Percentiles rank a stretch among this genome's conserved stretches.
Evolutionary conservation across 2,329 filamentous ascomycete genomes (phyloP).

Genomic region (Aspergillus texensis): DNA sequence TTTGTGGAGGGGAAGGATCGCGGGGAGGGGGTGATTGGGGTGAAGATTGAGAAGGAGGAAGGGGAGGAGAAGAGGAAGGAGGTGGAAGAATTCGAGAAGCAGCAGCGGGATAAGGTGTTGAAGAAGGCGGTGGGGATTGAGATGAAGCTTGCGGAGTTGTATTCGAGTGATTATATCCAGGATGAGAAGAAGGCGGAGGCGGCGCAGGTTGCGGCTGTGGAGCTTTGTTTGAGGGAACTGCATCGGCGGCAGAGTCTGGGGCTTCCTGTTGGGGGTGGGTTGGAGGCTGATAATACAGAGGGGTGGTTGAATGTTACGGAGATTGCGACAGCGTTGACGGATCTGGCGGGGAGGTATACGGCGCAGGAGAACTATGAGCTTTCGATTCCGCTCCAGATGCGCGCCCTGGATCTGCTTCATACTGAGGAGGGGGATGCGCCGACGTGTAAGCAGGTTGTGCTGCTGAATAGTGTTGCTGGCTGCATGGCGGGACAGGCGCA

Average conservation of each 20-base stretch:
- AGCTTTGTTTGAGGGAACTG: conserved; percentile 75
- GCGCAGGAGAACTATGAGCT: conserved; percentile 75
- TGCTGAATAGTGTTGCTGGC: conserved; percentile 61
- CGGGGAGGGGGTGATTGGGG: conserved; percentile 23
- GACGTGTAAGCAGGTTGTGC: conserved; percentile 75
- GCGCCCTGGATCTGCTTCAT: conserved; percentile 72
- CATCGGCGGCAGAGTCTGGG: conserved; percentile 68
- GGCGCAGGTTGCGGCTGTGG: conserved; percentile 76
- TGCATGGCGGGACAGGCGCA: conserved; percentile 50
- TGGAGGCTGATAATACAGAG: conserved; percentile 27
- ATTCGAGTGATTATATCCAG: conserved; percentile 74
- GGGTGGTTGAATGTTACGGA: conserved; percentile 44
- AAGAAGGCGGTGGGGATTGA: conserved; percentile 74
- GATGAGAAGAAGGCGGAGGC: conserved; percentile 75
- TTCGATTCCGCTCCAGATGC: conserved; percentile 82
- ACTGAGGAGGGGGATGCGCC: conserved; percentile 43
- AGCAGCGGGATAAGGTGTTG: conserved; percentile 66
- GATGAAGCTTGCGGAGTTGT: conserved; percentile 83
- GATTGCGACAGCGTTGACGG: conserved; percentile 46
- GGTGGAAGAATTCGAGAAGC: conserved; percentile 33
- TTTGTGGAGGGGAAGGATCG: conserved; percentile 32
- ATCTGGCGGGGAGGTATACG: conserved; percentile 77
- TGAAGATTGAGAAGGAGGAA: conserved; percentile 18
- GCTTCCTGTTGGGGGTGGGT: conserved; percentile 68
- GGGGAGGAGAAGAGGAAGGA: conserved; percentile 30